Base-by-base conservation (phyloP, 805 yeast species). In the Nakazawaea holstii region DNA sequence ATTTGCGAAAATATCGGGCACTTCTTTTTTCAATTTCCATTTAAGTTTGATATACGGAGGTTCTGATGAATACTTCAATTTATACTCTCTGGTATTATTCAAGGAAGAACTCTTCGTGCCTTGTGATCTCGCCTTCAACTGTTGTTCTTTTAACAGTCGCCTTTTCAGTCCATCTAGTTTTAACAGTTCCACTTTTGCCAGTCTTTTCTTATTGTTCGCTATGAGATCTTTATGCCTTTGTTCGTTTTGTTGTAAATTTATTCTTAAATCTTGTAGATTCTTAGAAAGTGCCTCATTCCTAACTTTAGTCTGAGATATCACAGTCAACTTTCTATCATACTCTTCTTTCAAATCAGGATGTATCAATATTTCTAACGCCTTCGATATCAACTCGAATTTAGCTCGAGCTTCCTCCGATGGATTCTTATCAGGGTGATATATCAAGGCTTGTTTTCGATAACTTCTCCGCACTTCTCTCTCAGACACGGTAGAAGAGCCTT, bases 11-110 rank as follows among this genome's bases (percentile, higher is more conserved):
- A 60, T 49, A 1, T 56, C 68, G 13, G 56, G 54, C 5, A 72
- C 39, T 39, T 67, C 70, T 6, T 64, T 64, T 48, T 66, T 66
- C 40, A 65, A 62, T 53, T 75, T 76, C 80, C 82, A 77, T 52
- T 64, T 68, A 26, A 77, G 62, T 26, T 58, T 43, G 30, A 48
- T 14, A 5, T 29, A 10, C 9, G 50, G 50, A 7, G 46, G 35
- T 14, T 39, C 17, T 11, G 41, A 9, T 2, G 35, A 14, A 35
- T 40, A 46, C 35, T 46, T 46, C 37, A 46, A 40, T 20, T 28
- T 27, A 27, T 39, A 46, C 4, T 46, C 49, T 26, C 31, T 20
- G 20, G 4, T 7, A 24, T 36, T 35, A 6, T 13, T n/a, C 7
- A 11, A 8, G 11, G 46, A 36, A 11, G 9, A 14, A 11, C 9